Evolutionary conservation across 768 basidiomycete genomes (phyloP), one percentile per base, ranked within the genome.

Genomic region (Boletus insuetus): DNA sequence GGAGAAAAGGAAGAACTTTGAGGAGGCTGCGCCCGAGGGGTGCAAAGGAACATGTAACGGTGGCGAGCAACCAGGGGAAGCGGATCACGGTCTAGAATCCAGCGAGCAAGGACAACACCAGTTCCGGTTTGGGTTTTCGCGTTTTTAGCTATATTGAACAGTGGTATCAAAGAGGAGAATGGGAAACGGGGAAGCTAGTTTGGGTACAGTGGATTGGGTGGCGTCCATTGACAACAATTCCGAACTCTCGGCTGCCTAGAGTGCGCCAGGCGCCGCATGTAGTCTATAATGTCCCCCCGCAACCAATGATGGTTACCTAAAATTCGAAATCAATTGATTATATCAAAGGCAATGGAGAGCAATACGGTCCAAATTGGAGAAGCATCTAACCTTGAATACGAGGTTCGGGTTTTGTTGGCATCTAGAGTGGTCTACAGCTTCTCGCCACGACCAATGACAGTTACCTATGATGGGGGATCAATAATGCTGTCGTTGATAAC

Each of bases 381-480:
- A 35, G 32, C 37, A 46, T 57, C 60, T 48, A 20, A 89, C 89
- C 73, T 83, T 90, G 85, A 98, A 98, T 37, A 96, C 96, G 66
- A 98, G 96, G 66, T 82, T 63, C 81, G 82, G 59, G 98, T 78
- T 71, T 83, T 82, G 47, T 85, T 84, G 11, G 83, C 84, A 43
- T 37, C 29, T 29, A 29, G 29, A 29, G 7, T 29, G 34, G 20
- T 40, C 59, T 70, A 79, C 35, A 75, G 22, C 50, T 70, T 66
- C 59, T 78, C 75, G 49, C 80, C 81, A 20, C 83, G 82, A 49
- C 84, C 84, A 52, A 86, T 86, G 48, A 79, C 78, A 39, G 77
- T 79, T 49, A 84, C 83, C 82, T 84, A 34, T 51, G 17, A 52
- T 34, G 17, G 12, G 17, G 6, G 14, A 41, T 58, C 51, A 56